Conservation (phyloP, 805 yeast genomes). For the Spathaspora passalidarum region DNA sequence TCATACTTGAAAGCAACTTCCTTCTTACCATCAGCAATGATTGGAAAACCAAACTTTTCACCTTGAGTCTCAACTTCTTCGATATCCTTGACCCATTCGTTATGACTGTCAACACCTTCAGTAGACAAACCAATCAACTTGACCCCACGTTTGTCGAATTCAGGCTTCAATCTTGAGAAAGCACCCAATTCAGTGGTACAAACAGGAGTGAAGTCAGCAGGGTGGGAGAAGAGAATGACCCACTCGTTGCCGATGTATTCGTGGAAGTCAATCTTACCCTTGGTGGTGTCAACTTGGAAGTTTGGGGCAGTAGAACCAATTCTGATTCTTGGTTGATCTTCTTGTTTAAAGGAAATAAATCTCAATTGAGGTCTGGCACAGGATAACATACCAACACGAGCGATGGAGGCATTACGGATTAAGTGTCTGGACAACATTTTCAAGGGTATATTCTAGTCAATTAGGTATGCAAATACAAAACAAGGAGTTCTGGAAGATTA, state of each 20-base stretch:
- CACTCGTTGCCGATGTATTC: slow-evolving; percentile 59
- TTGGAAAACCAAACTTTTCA: slow-evolving; percentile 56
- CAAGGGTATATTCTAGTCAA: no score
- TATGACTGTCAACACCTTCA: slow-evolving; percentile 59
- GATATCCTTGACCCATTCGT: slow-evolving; percentile 68
- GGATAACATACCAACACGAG: background rate
- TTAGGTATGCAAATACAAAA: no score
- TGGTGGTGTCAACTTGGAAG: slow-evolving; percentile 60
- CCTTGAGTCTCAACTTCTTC: slow-evolving; percentile 59
- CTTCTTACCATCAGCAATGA: slow-evolving; percentile 63
- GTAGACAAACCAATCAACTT: slow-evolving; percentile 69
- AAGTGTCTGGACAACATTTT: slow-evolving; percentile 20
- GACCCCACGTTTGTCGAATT: slow-evolving; percentile 61
- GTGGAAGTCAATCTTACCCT: slow-evolving; percentile 62
- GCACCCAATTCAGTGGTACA: slow-evolving; percentile 81
- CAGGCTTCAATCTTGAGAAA: slow-evolving; percentile 67
- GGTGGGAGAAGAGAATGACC: slow-evolving; percentile 71
- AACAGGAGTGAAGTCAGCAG: slow-evolving; percentile 77
- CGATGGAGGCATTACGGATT: slow-evolving; percentile 11
- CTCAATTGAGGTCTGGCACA: slow-evolving; percentile 11
- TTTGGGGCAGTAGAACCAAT: slow-evolving; percentile 69
- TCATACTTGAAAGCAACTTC: slow-evolving; percentile 62
- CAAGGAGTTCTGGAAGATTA: no score
- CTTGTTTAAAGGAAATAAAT: slow-evolving; percentile 29
- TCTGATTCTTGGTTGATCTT: slow-evolving; percentile 43